These are phyloP conservation scores for Puccinia hordei DNA, from an alignment of 1,284 basidiomycete species.

Conservation along the genomic window DNA sequence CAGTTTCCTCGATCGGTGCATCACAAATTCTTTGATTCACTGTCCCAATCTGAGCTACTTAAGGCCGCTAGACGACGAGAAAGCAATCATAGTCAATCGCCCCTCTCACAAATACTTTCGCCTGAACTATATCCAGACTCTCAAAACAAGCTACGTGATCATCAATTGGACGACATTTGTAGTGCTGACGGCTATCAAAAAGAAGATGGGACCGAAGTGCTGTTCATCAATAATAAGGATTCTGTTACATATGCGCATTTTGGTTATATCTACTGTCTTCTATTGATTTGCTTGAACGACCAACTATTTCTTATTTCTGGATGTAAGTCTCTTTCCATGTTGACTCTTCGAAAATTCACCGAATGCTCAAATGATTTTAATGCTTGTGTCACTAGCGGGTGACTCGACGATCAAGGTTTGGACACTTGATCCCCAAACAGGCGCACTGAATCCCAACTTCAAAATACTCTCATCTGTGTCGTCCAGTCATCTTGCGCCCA, in stretches of 20 bases:
- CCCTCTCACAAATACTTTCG: not conserved
- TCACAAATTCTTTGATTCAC: slow-evolving; percentile 51
- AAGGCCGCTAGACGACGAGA: slow-evolving; percentile 47
- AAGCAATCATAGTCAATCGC: slow-evolving; percentile 24
- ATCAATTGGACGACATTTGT: slow-evolving; percentile 6
- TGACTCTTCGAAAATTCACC: not conserved
- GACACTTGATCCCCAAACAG: slow-evolving; percentile 38
- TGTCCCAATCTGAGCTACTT: slow-evolving; percentile 48
- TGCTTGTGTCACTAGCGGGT: slow-evolving; percentile 33
- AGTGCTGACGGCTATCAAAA: slow-evolving; percentile 21
- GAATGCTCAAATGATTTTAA: not conserved
- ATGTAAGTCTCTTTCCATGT: slow-evolving; percentile 19
- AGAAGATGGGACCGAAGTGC: slow-evolving; percentile 22
- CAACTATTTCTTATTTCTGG: slow-evolving; percentile 44
- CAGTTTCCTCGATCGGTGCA: slow-evolving; percentile 26
- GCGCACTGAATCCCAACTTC: slow-evolving; percentile 17
- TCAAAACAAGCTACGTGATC: not conserved
- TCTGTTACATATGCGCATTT: slow-evolving; percentile 49
- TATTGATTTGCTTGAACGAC: slow-evolving; percentile 44
- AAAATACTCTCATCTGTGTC: slow-evolving; percentile 27
- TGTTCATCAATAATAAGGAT: slow-evolving; percentile 41
- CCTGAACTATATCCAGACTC: not conserved
- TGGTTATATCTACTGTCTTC: slow-evolving; percentile 47
- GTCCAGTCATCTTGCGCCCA: slow-evolving; percentile 9
- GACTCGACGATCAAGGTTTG: slow-evolving; percentile 50